These are phyloP conservation scores for Uromyces viciae-fabae DNA, from an alignment of 1,284 basidiomycete species.

Conservation along the genomic window DNA sequence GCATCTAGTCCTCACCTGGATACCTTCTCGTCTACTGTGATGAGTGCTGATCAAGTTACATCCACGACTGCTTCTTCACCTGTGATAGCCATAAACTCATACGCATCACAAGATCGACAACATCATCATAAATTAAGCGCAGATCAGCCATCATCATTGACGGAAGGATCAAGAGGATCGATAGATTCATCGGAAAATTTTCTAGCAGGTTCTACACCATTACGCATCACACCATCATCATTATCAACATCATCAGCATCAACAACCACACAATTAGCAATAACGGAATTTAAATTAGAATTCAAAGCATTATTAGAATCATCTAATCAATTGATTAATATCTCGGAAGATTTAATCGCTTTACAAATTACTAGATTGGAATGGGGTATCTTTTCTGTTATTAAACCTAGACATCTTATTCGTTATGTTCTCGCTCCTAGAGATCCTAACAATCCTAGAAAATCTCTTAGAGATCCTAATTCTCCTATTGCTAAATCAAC, in stretches of 20 bases:
- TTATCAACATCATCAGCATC: background rate
- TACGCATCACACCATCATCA: constrained; percentile 6
- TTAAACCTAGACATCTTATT: constrained; percentile 51
- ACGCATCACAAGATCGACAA: background rate
- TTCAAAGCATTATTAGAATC: constrained; percentile 1
- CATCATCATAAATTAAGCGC: background rate
- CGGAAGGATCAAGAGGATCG: too few relatives aligned
- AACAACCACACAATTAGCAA: background rate
- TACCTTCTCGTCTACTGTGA: background rate
- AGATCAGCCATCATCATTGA: too few relatives aligned
- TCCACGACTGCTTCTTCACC: constrained; percentile 20
- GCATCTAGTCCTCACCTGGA: background rate
- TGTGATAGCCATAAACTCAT: background rate
- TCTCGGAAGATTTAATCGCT: constrained; percentile 49
- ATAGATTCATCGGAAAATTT: constrained; percentile 22
- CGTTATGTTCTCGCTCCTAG: constrained; percentile 51
- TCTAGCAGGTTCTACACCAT: background rate
- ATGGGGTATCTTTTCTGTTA: constrained; percentile 50
- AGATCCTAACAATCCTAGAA: constrained; percentile 48
- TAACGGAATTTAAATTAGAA: constrained; percentile 10
- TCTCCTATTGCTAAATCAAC: constrained; percentile 50
- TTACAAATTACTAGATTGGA: constrained; percentile 51
- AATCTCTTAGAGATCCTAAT: constrained; percentile 47
- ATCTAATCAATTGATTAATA: constrained; percentile 3
- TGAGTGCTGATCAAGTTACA: background rate